Base-by-base conservation (phyloP, 306 rosid genomes). In the Lathyrus sativus region DNA sequence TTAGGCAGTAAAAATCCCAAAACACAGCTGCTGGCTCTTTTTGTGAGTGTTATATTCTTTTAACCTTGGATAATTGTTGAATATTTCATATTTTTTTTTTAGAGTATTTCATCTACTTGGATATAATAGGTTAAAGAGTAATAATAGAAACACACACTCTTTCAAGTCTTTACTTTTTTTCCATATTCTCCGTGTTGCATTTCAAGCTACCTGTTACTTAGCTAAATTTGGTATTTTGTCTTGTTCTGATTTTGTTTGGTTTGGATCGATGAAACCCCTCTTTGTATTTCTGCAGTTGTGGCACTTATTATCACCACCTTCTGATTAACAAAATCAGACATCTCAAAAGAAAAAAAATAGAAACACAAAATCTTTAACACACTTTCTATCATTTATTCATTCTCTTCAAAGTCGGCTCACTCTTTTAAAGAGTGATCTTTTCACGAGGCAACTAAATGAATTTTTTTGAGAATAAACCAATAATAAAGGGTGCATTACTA, bases 1-100 rank as follows among this genome's bases (percentile, higher is more conserved):
- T 70, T 90, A 58, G 78, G 78, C 79, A 85, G 72, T 71, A 93
- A 88, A 88, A 93, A 75, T 79, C 88, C 95, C 8, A 85, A 90
- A 72, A 88, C 79, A 58, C 97, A 93, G 79, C 90, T 90, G 68
- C 82, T 93, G 80, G 87, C 97, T 71, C 99, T 93, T 78, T 83
- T 93, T 80, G 99, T 93, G 59, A 85, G 95, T 82, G 75, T 74
- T 80, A 39, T 49, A n/a, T 72, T 75, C 53, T 68, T 42, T 58
- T 60, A 65, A 46, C 54, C 73, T 62, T 70, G 15, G 41, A 66
- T 53, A 66, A 41, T 75, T 70, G 43, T 67, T 58, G 11, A 31
- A 58, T 59, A 22, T 67, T 50, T 71, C 17, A 19, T 68, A 45
- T 69, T 26, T 19, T 19, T 19, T 19, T 19, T 19, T 19, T 19